A percentile compares a stretch with the other conserved stretches of the same genome.
These are phyloP conservation scores for Dispira parvispora DNA, from an alignment of 192 early-diverging fungal genomes.

Conservation along the genomic window DNA sequence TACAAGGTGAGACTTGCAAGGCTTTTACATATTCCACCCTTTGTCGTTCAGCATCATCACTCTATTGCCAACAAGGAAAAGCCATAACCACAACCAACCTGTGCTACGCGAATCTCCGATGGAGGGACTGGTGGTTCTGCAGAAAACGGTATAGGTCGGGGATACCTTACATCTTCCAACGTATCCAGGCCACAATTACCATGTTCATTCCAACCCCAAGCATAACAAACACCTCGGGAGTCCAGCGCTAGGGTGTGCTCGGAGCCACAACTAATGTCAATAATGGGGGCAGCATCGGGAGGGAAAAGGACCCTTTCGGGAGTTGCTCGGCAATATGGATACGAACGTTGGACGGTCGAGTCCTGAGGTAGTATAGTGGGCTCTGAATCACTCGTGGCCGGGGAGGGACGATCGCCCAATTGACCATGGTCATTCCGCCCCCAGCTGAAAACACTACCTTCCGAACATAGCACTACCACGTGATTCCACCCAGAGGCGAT, in stretches of 20 bases:
- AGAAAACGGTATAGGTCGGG: conserved; percentile 8
- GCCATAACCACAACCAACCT: conserved; percentile 24
- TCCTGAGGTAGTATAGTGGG: too few species aligned
- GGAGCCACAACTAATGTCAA: conserved; percentile 44
- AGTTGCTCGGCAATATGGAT: too few species aligned
- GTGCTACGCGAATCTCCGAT: not conserved
- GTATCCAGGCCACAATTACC: conserved; percentile 59
- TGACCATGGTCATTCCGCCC: conserved; percentile 65
- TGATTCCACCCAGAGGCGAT: conserved; percentile 43
- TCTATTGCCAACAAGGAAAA: not conserved
- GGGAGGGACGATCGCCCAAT: conserved; percentile 20
- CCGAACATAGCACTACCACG: conserved; percentile 18
- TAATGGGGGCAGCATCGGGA: not conserved
- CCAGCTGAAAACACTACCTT: conserved; percentile 35
- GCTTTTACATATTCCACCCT: too few species aligned
- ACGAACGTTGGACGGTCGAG: too few species aligned
- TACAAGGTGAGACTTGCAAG: too few species aligned
- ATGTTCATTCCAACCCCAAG: conserved; percentile 95
- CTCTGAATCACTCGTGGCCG: too few species aligned
- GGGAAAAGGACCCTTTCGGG: too few species aligned
- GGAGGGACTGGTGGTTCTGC: too few species aligned
- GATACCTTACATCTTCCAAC: conserved; percentile 15
- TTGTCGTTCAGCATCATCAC: too few species aligned
- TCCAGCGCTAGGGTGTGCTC: conserved; percentile 50
- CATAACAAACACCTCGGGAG: conserved; percentile 23